These are phyloP conservation scores for Aspergillus costaricaensis DNA, from an alignment of 2,329 filamentous ascomycete species.

Conservation along the genomic window DNA sequence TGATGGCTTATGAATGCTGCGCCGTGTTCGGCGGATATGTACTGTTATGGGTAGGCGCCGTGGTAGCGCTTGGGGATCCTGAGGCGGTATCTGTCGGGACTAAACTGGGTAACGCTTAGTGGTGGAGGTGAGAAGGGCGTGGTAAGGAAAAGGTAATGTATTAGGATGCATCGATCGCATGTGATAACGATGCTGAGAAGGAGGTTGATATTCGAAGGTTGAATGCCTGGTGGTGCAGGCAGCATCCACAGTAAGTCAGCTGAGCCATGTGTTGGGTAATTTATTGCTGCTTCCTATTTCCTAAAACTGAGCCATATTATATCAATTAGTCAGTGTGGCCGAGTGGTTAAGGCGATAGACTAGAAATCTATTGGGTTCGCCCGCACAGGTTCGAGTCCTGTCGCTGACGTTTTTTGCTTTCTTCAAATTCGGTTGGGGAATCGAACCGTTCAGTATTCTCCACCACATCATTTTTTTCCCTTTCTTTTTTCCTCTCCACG, in stretches of 20 bases:
- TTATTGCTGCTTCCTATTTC: not conserved
- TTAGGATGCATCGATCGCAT: no score
- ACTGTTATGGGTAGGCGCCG: no score
- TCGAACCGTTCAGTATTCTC: not conserved
- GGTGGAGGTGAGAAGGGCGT: no score
- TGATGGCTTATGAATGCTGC: no score
- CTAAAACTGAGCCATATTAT: not conserved
- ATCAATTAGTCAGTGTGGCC: not conserved
- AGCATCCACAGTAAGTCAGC: not conserved
- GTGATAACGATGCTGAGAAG: no score
- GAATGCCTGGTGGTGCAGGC: no score
- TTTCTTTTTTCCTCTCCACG: not conserved
- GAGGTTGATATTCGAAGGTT: no score
- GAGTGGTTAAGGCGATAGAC: not conserved
- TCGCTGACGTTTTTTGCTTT: slow-evolving; percentile 35
- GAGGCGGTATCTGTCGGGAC: no score
- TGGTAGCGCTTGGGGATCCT: no score
- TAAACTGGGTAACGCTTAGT: no score
- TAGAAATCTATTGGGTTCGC: slow-evolving; percentile 11
- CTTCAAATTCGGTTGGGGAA: not conserved
- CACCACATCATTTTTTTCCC: not conserved
- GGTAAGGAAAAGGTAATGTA: no score
- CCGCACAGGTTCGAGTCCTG: slow-evolving; percentile 22
- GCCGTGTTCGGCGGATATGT: no score
- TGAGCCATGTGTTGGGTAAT: not conserved